Conservation (phyloP, 352 stramenopile species). For the Pilasporangium apinafurcum region DNA sequence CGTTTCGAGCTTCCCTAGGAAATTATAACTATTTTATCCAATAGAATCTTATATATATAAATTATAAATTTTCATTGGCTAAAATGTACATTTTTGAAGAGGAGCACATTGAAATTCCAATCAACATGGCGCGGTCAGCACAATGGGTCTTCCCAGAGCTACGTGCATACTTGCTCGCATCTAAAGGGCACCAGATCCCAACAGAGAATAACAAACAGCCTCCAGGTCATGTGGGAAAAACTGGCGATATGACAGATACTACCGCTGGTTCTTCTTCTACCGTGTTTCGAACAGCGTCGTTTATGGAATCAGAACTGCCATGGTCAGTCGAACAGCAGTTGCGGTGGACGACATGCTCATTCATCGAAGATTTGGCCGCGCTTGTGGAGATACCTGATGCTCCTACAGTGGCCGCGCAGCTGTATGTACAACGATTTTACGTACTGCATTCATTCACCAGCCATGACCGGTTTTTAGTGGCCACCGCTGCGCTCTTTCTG, state of each 20-base stretch:
- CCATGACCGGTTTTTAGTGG: conserved; percentile 78
- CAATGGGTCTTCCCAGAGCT: conserved; percentile 49
- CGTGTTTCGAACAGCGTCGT: conserved; percentile 40
- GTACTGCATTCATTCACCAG: conserved; percentile 69
- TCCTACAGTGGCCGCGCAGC: conserved; percentile 44
- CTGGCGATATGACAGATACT: conserved; percentile 19
- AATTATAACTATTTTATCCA: conserved; percentile 1
- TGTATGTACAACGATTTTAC: conserved; percentile 76
- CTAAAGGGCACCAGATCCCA: not conserved
- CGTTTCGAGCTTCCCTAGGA: no score
- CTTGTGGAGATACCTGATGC: conserved; percentile 57
- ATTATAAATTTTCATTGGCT: not conserved
- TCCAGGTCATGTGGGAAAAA: not conserved
- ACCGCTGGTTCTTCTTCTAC: not conserved
- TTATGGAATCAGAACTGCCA: conserved; percentile 29
- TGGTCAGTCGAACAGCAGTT: conserved; percentile 59
- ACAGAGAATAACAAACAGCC: not conserved
- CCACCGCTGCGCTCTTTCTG: conserved; percentile 68
- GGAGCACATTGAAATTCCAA: not conserved
- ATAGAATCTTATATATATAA: not conserved
- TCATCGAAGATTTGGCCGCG: conserved; percentile 57
- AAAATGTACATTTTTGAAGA: not conserved
- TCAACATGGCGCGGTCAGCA: conserved; percentile 14
- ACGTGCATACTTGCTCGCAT: conserved; percentile 22
- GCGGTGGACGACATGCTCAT: conserved; percentile 55